Percentiles rank a stretch among this genome's conserved stretches.
phyloP scores from a whole-genome alignment of 768 basidiomycete genomes.

The Mycena venus region DNA sequence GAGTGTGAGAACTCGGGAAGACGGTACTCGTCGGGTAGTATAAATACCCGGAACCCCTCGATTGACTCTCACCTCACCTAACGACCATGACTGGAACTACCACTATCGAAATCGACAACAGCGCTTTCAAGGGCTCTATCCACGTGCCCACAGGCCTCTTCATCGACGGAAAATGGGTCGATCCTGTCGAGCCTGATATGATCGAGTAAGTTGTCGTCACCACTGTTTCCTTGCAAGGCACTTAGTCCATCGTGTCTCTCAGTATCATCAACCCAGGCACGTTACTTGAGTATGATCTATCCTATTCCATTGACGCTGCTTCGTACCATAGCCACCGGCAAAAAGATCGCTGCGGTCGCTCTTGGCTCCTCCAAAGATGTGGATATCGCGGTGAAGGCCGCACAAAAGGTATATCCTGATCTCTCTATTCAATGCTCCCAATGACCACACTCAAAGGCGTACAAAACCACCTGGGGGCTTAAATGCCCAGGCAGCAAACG shows the following conservation, averaged over 20 bases:
- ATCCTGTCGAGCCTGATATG: slow-evolving; percentile 56
- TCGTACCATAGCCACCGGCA: slow-evolving; percentile 31
- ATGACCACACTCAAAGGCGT: slow-evolving; percentile 37
- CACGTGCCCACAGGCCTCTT: slow-evolving; percentile 66
- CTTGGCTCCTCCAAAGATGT: slow-evolving; percentile 71
- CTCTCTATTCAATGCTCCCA: neutral
- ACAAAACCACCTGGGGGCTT: slow-evolving; percentile 61
- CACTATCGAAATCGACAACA: slow-evolving; percentile 55
- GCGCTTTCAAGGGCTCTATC: slow-evolving; percentile 58
- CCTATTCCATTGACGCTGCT: neutral
- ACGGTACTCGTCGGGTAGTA: no score
- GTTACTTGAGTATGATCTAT: neutral
- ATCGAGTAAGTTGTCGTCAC: slow-evolving; percentile 64
- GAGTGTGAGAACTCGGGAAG: no score
- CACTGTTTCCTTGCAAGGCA: neutral
- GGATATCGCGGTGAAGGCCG: slow-evolving; percentile 71
- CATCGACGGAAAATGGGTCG: slow-evolving; percentile 69
- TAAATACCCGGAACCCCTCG: no score
- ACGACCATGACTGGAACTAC: slow-evolving; percentile 1
- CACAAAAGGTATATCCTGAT: slow-evolving; percentile 40
- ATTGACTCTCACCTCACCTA: no score
- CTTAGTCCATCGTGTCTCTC: neutral
- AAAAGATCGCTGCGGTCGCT: slow-evolving; percentile 60
- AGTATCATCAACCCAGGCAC: slow-evolving; percentile 32
- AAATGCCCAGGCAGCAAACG: slow-evolving; percentile 55